phyloP scores from a whole-genome alignment of 2,329 filamentous ascomycete genomes.

The Plenodomus lindquistii region DNA sequence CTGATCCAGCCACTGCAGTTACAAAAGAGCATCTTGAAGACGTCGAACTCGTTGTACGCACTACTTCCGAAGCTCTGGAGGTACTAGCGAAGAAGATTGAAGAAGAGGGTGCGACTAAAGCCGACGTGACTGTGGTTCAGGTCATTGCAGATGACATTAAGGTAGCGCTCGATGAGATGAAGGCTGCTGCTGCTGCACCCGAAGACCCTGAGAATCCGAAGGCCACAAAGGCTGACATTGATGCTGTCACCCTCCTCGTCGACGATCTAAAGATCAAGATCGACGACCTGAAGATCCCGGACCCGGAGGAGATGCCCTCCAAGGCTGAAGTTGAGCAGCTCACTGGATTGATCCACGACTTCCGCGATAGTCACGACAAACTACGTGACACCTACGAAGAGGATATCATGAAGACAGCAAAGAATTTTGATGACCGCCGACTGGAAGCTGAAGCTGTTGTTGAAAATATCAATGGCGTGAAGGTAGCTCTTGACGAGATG shows the following conservation, averaged over 20 bases:
- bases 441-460: constrained; percentile 78
- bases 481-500: constrained; percentile 75
- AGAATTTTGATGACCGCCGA: constrained; percentile 81
- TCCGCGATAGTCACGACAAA: constrained; percentile 64
- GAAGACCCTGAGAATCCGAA: constrained; percentile 59
- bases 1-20: constrained; percentile 70
- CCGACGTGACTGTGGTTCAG: constrained; percentile 78
- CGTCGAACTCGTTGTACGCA: constrained; percentile 70
- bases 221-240: constrained; percentile 79
- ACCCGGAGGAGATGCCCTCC: constrained; percentile 70
- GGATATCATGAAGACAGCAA: constrained; percentile 73
- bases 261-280: constrained; percentile 83
- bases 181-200: constrained; percentile 49
- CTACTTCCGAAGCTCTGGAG: constrained; percentile 74
- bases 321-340: constrained; percentile 76
- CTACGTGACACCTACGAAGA: constrained; percentile 74
- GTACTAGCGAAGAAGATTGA: constrained; percentile 70
- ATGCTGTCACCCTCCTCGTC: constrained; percentile 76
- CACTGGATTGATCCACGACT: constrained; percentile 54
- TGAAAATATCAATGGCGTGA: constrained; percentile 78
- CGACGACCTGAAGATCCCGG: constrained; percentile 71
- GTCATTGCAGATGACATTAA: constrained; percentile 78
- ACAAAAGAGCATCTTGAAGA: constrained; percentile 63
- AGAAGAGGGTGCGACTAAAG: constrained; percentile 70
- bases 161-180: constrained; percentile 71